phyloP scores from a whole-genome alignment of 129 eudicot genomes.

The Saposhnikovia divaricata region DNA sequence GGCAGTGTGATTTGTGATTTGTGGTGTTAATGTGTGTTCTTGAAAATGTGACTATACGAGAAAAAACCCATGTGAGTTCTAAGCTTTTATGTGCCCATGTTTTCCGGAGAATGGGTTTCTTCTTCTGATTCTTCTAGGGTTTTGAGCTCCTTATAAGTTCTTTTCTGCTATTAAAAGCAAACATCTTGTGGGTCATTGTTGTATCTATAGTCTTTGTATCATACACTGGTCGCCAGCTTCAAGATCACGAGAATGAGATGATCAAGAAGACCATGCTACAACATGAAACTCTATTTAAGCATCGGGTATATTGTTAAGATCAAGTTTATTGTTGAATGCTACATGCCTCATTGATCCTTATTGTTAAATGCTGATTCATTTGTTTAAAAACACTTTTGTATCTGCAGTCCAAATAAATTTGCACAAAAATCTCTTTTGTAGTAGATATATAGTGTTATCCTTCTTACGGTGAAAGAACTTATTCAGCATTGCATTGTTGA shows the following conservation, averaged over 20 bases:
- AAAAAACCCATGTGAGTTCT: conserved; percentile 12
- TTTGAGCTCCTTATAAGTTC: background rate
- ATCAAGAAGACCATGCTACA: conserved; percentile 33
- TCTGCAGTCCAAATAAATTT: background rate
- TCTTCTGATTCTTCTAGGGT: background rate
- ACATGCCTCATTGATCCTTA: background rate
- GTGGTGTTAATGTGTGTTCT: too few species aligned
- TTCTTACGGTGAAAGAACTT: background rate
- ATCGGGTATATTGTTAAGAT: conserved; percentile 30
- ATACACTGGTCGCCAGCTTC: conserved; percentile 5
- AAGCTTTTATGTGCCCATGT: conserved; percentile 6
- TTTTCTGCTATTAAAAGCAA: background rate
- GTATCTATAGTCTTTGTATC: background rate
- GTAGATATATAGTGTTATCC: background rate
- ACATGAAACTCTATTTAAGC: conserved; percentile 37
- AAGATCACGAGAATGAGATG: conserved; percentile 24
- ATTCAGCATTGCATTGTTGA: background rate
- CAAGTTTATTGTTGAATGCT: background rate
- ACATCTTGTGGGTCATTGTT: conserved; percentile 6
- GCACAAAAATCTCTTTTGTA: background rate
- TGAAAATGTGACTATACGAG: too few species aligned
- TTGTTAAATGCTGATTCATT: background rate
- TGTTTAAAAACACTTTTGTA: background rate
- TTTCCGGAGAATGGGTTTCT: conserved; percentile 2
- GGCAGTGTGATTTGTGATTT: too few species aligned